Evolutionary conservation across 208 protist species (phyloP).

Genomic region (Phytomonas francai): DNA sequence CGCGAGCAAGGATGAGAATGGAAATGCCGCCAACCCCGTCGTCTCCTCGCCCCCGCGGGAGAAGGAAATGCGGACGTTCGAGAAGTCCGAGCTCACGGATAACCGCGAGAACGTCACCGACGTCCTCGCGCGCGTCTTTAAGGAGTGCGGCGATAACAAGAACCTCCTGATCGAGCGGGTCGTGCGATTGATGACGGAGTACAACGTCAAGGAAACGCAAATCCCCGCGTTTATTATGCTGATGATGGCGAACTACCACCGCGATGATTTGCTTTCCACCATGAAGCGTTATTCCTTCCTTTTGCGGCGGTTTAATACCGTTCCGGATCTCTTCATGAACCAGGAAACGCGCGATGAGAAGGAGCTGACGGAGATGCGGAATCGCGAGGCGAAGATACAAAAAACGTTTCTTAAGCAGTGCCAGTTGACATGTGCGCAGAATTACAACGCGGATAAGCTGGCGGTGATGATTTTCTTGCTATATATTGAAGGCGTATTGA

Average conservation of each 20-base stretch:
- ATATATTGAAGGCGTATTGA: constrained; percentile 63
- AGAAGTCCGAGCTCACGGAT: constrained; percentile 15
- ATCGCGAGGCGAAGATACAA: constrained; percentile 59
- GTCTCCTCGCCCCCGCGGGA: neutral
- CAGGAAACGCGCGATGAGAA: constrained; percentile 44
- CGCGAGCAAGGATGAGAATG: neutral
- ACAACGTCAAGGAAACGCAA: constrained; percentile 66
- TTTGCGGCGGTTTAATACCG: constrained; percentile 50
- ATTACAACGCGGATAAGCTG: constrained; percentile 44
- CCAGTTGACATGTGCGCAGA: constrained; percentile 26
- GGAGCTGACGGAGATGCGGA: constrained; percentile 43
- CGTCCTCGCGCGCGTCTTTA: constrained; percentile 40
- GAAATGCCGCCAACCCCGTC: neutral
- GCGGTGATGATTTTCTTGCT: constrained; percentile 66
- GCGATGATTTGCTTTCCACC: constrained; percentile 33
- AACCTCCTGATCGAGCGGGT: constrained; percentile 25
- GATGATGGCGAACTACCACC: constrained; percentile 39
- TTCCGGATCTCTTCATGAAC: constrained; percentile 36
- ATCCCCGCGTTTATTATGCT: constrained; percentile 26
- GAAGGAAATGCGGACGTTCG: neutral
- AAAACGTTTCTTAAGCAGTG: constrained; percentile 50
- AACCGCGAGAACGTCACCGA: constrained; percentile 29
- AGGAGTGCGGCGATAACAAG: constrained; percentile 25
- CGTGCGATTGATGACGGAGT: constrained; percentile 55
- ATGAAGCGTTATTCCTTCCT: constrained; percentile 45